Percentiles rank a stretch among this genome's conserved stretches.
phyloP scores from a whole-genome alignment of 768 basidiomycete genomes.

The Boletus huronensis region DNA sequence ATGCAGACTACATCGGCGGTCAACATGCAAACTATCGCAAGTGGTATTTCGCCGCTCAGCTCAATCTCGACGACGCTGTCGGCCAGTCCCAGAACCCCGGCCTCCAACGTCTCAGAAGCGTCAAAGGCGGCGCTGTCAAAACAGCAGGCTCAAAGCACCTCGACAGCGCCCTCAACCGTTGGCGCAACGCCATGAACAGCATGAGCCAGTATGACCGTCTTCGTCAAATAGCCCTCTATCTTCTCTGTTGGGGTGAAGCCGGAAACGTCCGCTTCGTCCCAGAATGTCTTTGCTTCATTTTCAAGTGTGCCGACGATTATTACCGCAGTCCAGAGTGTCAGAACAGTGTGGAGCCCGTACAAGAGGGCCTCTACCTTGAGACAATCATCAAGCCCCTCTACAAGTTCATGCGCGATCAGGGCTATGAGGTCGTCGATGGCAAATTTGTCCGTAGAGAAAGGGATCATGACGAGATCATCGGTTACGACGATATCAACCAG shows the following conservation, averaged over 20 bases:
- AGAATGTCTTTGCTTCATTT: constrained; percentile 97
- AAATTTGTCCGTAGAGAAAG: constrained; percentile 92
- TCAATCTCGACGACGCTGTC: constrained; percentile 98
- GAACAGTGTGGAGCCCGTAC: constrained; percentile 86
- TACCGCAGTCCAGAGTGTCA: constrained; percentile 98
- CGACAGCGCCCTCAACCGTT: constrained; percentile 89
- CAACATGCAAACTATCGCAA: constrained; percentile 99
- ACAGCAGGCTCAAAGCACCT: constrained; percentile 72
- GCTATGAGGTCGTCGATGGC: constrained; percentile 92
- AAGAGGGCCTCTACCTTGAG: constrained; percentile 90
- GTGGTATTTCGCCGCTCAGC: constrained; percentile 99
- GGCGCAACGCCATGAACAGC: constrained; percentile 98
- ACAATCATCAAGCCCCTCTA: constrained; percentile 93
- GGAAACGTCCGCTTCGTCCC: constrained; percentile 97
- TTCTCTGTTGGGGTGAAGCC: constrained; percentile 98
- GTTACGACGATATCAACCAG: constrained; percentile 99
- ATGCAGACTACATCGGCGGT: constrained; percentile 98
- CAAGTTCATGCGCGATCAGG: constrained; percentile 94
- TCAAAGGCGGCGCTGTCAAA: constrained; percentile 57
- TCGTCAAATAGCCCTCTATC: constrained; percentile 91
- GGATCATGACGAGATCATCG: constrained; percentile 94
- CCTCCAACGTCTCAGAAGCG: constrained; percentile 80
- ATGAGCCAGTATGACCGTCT: constrained; percentile 99
- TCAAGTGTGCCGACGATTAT: constrained; percentile 99
- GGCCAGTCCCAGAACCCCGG: constrained; percentile 94